A percentile compares a stretch with the other conserved stretches of the same genome.
Evolutionary conservation across 495 filamentous ascomycete genomes (phyloP).

Genomic region (Annulohypoxylon moriforme): DNA sequence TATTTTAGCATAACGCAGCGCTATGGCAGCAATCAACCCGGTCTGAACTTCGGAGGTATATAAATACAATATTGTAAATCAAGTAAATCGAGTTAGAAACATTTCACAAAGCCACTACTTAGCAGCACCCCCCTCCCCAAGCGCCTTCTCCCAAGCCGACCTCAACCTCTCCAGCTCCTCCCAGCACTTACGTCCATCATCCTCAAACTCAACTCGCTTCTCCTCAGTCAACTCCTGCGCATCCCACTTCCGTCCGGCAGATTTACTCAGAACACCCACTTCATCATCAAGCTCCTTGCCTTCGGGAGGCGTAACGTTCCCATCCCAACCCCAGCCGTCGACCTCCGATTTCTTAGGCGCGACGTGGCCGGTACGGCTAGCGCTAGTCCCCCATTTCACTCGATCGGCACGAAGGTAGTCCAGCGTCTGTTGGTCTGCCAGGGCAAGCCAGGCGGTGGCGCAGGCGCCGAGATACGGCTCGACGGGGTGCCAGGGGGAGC

Average conservation of each 20-base stretch:
- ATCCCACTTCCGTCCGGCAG: slow-evolving; percentile 65
- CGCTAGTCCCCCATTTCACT: slow-evolving; percentile 86
- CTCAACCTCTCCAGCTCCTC: slow-evolving; percentile 85
- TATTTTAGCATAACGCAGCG: background rate
- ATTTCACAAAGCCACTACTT: background rate
- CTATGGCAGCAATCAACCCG: background rate
- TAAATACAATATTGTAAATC: background rate
- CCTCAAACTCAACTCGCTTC: slow-evolving; percentile 76
- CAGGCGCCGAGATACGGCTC: slow-evolving; percentile 80
- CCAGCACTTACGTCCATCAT: slow-evolving; percentile 79
- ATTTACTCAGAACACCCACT: slow-evolving; percentile 45
- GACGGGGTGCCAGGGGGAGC: slow-evolving; percentile 87
- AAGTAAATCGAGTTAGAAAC: background rate
- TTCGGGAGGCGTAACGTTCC: slow-evolving; percentile 66
- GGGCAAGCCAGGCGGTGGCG: slow-evolving; percentile 80
- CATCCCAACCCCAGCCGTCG: slow-evolving; percentile 86
- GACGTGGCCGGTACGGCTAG: slow-evolving; percentile 66
- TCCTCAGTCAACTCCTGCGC: slow-evolving; percentile 71
- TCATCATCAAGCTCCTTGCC: slow-evolving; percentile 57
- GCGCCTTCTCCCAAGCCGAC: slow-evolving; percentile 75
- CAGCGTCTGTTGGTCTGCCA: slow-evolving; percentile 73
- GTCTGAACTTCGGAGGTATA: background rate
- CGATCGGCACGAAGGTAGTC: slow-evolving; percentile 66
- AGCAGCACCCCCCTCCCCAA: slow-evolving; percentile 33
- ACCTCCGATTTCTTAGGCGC: slow-evolving; percentile 77